Conservation (phyloP, 2,329 filamentous ascomycete genomes). For the Verticillium isaacii region DNA sequence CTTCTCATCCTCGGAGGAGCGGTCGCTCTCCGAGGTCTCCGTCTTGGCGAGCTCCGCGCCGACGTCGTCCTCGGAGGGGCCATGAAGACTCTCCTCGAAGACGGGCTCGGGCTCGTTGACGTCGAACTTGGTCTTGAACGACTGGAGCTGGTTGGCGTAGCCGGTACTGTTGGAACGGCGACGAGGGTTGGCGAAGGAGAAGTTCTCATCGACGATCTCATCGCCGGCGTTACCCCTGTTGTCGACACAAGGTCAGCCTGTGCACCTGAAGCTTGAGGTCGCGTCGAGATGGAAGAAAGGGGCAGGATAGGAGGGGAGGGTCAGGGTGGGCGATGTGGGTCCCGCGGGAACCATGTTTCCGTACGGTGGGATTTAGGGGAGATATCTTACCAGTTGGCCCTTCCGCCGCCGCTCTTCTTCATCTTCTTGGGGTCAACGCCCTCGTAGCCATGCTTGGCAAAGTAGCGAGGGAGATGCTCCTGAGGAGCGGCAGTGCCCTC, state of each 20-base stretch:
- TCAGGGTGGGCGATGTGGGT: background rate
- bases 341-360: conserved; percentile 3
- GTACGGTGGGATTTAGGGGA: conserved; percentile 8
- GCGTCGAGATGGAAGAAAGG: background rate
- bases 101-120: conserved; percentile 82
- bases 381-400: conserved; percentile 80
- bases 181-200: conserved; percentile 79
- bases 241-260: conserved; percentile 7
- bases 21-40: conserved; percentile 54
- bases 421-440: conserved; percentile 85
- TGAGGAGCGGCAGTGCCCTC: conserved; percentile 66
- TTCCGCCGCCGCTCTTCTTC: conserved; percentile 94
- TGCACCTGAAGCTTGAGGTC: background rate
- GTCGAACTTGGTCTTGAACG: conserved; percentile 98
- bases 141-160: conserved; percentile 61
- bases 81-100: conserved; percentile 83
- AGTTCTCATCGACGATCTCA: conserved; percentile 77
- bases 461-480: conserved; percentile 84
- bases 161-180: conserved; percentile 90
- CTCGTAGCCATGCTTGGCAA: conserved; percentile 78
- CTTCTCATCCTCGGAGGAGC: conserved; percentile 53
- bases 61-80: conserved; percentile 47
- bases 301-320: background rate
- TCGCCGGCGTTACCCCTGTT: conserved; percentile 77
- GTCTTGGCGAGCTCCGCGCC: conserved; percentile 50